These are phyloP conservation scores for Whalleya microplaca DNA, from an alignment of 2,329 filamentous ascomycete species.

Conservation along the genomic window DNA sequence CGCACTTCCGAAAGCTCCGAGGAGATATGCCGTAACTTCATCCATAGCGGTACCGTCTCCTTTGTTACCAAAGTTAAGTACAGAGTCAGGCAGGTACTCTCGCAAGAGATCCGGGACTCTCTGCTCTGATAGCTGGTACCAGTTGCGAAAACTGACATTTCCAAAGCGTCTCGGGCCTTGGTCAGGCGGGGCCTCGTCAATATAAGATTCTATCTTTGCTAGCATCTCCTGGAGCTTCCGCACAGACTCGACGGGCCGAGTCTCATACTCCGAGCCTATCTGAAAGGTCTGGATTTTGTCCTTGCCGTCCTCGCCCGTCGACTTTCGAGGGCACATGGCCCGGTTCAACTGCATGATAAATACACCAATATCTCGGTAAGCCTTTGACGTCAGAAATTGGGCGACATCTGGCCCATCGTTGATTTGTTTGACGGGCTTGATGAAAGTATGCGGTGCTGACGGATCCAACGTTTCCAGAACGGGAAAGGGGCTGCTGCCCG, in stretches of 20 bases:
- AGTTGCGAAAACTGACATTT: conserved; percentile 86
- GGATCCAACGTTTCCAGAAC: conserved; percentile 54
- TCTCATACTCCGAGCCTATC: conserved; percentile 45
- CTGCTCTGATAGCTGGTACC: conserved; percentile 72
- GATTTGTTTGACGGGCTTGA: conserved; percentile 76
- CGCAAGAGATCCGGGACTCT: conserved; percentile 59
- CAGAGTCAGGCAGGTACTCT: conserved; percentile 53
- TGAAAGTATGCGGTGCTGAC: conserved; percentile 59
- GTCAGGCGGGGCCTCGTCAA: conserved; percentile 82
- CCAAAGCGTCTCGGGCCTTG: conserved; percentile 87
- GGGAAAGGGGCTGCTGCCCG: conserved; percentile 28
- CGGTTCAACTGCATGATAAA: conserved; percentile 92
- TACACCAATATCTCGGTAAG: conserved; percentile 83
- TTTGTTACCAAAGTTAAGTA: conserved; percentile 34
- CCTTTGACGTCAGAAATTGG: conserved; percentile 77
- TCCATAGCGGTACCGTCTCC: conserved; percentile 54
- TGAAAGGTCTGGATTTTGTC: conserved; percentile 52
- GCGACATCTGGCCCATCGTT: conserved; percentile 81
- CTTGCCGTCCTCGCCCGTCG: conserved; percentile 40
- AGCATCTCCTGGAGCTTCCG: conserved; percentile 69
- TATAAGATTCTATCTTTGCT: conserved; percentile 63
- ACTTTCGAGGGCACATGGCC: conserved; percentile 74
- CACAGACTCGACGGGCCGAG: conserved; percentile 58
- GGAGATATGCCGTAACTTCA: conserved; percentile 78
- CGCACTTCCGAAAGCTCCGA: conserved; percentile 85